Conservation (phyloP, 2,329 filamentous ascomycete species). For the Onygena corvina region DNA sequence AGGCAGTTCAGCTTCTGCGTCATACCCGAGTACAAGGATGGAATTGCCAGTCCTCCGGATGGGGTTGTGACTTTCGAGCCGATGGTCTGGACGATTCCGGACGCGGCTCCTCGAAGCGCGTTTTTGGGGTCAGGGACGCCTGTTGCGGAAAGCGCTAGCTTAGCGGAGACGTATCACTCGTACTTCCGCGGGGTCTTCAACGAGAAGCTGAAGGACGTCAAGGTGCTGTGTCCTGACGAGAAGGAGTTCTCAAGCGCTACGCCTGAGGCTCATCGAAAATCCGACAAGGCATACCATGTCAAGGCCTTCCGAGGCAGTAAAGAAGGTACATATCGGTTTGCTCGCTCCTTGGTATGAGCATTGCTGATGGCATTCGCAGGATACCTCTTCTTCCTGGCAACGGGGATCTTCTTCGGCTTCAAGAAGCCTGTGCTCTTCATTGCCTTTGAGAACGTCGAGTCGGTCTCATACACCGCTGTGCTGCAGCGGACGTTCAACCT, state of each 20-base stretch:
- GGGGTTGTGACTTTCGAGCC: slow-evolving; percentile 38
- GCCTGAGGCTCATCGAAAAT: slow-evolving; percentile 49
- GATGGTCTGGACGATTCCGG: slow-evolving; percentile 49
- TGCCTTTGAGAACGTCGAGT: slow-evolving; percentile 47
- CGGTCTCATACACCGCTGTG: slow-evolving; percentile 52
- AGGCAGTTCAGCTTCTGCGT: slow-evolving; percentile 53
- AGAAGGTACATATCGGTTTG: slow-evolving; percentile 38
- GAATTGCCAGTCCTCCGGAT: slow-evolving; percentile 36
- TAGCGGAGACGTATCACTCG: slow-evolving; percentile 37
- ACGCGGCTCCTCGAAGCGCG: slow-evolving; percentile 39
- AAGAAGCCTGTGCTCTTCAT: slow-evolving; percentile 55
- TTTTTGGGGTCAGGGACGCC: slow-evolving; percentile 34
- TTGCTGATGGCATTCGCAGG: slow-evolving; percentile 29
- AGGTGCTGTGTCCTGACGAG: slow-evolving; percentile 43
- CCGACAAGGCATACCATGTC: slow-evolving; percentile 51
- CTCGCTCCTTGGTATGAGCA: not conserved
- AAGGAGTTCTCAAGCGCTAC: slow-evolving; percentile 49
- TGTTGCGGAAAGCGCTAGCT: slow-evolving; percentile 28
- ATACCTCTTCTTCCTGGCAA: slow-evolving; percentile 51
- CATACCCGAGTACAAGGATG: slow-evolving; percentile 42
- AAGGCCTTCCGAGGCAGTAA: slow-evolving; percentile 54
- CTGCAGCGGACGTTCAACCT: slow-evolving; percentile 56
- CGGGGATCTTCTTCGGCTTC: slow-evolving; percentile 52
- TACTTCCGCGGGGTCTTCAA: slow-evolving; percentile 38
- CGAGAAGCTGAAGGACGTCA: slow-evolving; percentile 35